These are phyloP conservation scores for Albugo laibachii DNA, from an alignment of 352 stramenopile species.

Conservation along the genomic window DNA sequence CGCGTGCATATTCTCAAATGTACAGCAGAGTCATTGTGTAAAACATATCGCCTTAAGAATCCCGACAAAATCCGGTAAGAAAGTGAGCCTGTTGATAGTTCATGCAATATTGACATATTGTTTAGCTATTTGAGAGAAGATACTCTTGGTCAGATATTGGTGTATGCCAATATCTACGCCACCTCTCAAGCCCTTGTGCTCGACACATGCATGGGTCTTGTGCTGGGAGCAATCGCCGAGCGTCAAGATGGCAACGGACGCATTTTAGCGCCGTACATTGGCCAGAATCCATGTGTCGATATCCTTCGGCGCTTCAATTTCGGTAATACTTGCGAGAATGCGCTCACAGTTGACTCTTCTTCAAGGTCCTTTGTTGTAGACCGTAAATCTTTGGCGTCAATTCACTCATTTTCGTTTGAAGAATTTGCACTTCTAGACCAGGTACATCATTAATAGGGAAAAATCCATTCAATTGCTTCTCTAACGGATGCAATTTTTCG, in stretches of 20 bases:
- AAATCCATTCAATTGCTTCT: no score
- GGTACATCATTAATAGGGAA: conserved; percentile 6
- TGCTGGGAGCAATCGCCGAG: conserved; percentile 79
- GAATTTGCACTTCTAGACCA: conserved; percentile 22
- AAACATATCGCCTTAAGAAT: conserved; percentile 81
- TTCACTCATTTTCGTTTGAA: conserved; percentile 57
- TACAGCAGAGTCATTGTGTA: conserved; percentile 77
- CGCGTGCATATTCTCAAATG: conserved; percentile 69
- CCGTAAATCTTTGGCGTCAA: conserved; percentile 42
- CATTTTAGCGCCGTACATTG: conserved; percentile 51
- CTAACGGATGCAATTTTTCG: not conserved
- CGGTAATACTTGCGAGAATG: conserved; percentile 13
- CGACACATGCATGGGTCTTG: conserved; percentile 84
- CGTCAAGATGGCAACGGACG: conserved; percentile 42
- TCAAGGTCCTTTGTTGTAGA: conserved; percentile 10
- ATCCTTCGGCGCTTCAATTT: conserved; percentile 78
- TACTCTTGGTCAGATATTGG: conserved; percentile 84
- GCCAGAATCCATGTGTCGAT: conserved; percentile 48
- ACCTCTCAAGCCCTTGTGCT: conserved; percentile 79
- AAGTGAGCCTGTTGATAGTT: not conserved
- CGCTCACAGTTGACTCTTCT: not conserved
- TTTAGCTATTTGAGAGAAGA: conserved; percentile 76
- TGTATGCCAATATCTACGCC: conserved; percentile 84
- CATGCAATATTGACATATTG: not conserved
- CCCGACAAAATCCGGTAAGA: conserved; percentile 69